Base-by-base conservation (phyloP, 1,139 yeast species). In the Wickerhamomyces sp. region DNA sequence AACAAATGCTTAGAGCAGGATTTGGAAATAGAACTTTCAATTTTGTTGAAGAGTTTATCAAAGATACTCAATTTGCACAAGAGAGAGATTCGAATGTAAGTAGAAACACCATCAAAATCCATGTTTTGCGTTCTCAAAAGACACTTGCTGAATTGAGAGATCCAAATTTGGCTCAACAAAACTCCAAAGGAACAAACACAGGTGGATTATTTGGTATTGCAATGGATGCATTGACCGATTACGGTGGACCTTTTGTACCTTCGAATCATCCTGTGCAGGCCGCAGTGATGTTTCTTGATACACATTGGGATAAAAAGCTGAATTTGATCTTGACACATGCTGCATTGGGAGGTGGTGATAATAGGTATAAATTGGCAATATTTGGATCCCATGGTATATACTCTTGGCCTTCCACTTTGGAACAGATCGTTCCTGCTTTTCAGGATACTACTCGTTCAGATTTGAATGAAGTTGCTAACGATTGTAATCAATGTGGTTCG, bases 321-420 rank as follows among this genome's bases (percentile, higher is more conserved):
- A 70, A 78, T 30, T 61, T 87, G 44, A 80, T 91, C 31, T 60
- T 78, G 32, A 87, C 89, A 3, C 97, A 91, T 62, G 97, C 97
- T 4, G 97, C 97, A 0, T 64, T 91, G 16, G 97, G 97, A 27
- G 97, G 97, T 23, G 94, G 95, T 7, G 69, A 71, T 18, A 79
- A 70, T 28, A 69, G 76, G 30, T 67, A 85, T 23, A 78, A 76
- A 44, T 61, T 91, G 40, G 97, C 95, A 1, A 87, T 91, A 14
- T 89, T 89, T 60, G 98, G 98, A 4, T 82, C 95, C 4, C 98
- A 91, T 55, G 93, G 96, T 0, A 51, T 88, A 20, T 91, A 85
- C 56, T 74, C 95, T 1, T 91, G 95, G 93, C 97, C 98, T 7
- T 62, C 73, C 19, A 73, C 73, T 39, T 67, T 88, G 45, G 93